Conservation (phyloP, 768 basidiomycete species). For the Kwoniella dendrophila region DNA sequence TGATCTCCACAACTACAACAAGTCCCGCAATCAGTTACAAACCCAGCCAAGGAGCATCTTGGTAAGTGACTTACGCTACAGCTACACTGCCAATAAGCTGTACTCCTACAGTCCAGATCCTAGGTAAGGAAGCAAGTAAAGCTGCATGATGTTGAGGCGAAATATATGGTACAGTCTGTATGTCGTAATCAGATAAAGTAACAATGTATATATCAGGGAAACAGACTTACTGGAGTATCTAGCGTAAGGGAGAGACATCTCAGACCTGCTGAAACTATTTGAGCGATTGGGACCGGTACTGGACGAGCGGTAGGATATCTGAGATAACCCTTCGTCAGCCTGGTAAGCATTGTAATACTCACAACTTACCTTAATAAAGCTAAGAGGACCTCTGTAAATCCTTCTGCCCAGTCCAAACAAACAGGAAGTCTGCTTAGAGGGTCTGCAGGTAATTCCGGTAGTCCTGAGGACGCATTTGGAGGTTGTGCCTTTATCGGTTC, state of each 20-base stretch:
- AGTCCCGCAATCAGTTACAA: slow-evolving; percentile 1
- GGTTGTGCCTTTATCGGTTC: slow-evolving; percentile 23
- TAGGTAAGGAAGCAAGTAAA: slow-evolving; percentile 34
- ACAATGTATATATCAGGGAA: not conserved
- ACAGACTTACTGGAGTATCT: slow-evolving; percentile 40
- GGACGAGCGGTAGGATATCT: slow-evolving; percentile 48
- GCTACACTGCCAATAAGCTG: slow-evolving; percentile 33
- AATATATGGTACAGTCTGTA: slow-evolving; percentile 44
- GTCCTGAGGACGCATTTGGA: slow-evolving; percentile 15
- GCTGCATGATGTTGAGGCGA: slow-evolving; percentile 44
- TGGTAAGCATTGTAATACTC: not conserved
- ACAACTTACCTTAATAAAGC: slow-evolving; percentile 39
- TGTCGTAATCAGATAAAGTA: slow-evolving; percentile 10
- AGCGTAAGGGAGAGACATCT: slow-evolving; percentile 45
- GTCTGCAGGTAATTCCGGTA: slow-evolving; percentile 35
- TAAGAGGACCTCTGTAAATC: slow-evolving; percentile 38
- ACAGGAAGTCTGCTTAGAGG: slow-evolving; percentile 22
- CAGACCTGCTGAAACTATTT: slow-evolving; percentile 46
- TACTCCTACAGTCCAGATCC: slow-evolving; percentile 43
- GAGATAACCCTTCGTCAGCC: not conserved
- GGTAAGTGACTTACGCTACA: slow-evolving; percentile 31
- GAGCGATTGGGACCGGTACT: slow-evolving; percentile 54
- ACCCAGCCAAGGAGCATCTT: not conserved
- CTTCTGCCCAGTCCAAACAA: slow-evolving; percentile 40
- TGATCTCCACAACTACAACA: slow-evolving; percentile 45